Percentiles rank a stretch among this genome's conserved stretches.
Evolutionary conservation across 495 filamentous ascomycete species (phyloP).

Genomic region (Aspergillus coremiiformis): DNA sequence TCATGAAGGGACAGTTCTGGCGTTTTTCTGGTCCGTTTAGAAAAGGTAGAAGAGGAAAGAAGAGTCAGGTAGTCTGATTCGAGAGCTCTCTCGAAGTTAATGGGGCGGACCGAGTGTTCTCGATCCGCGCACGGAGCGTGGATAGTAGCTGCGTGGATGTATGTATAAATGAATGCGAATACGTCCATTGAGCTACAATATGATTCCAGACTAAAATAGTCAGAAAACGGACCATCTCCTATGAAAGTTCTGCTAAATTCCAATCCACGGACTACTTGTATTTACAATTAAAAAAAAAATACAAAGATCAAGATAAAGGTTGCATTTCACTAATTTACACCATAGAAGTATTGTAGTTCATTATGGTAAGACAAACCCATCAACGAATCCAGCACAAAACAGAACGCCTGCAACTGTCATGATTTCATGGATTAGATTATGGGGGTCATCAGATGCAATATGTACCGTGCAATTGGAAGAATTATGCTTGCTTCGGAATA

Average conservation of each 20-base stretch:
- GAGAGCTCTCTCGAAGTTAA: background rate
- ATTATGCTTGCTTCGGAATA: slow-evolving; percentile 3
- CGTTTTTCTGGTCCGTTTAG: slow-evolving; percentile 3
- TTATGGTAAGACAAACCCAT: background rate
- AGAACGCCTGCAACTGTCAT: slow-evolving; percentile 8
- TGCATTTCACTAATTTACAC: too few species aligned
- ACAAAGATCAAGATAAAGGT: too few species aligned
- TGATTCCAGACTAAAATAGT: background rate
- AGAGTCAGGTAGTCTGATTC: background rate
- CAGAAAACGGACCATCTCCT: background rate
- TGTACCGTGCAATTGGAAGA: slow-evolving; percentile 7
- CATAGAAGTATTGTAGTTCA: background rate
- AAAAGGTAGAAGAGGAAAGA: slow-evolving; percentile 8
- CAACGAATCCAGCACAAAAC: background rate
- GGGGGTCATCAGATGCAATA: slow-evolving; percentile 4
- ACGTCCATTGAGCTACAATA: background rate
- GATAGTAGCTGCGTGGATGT: background rate
- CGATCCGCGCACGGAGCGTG: background rate
- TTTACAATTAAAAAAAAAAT: too few species aligned
- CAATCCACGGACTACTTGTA: background rate
- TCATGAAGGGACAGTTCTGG: slow-evolving; percentile 7
- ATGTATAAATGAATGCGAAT: background rate
- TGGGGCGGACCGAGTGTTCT: background rate
- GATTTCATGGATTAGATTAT: slow-evolving; percentile 24
- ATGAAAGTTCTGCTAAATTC: background rate